phyloP scores from a whole-genome alignment of 345 rosid genomes.

The rapeseed (Brassica napus) region DNA sequence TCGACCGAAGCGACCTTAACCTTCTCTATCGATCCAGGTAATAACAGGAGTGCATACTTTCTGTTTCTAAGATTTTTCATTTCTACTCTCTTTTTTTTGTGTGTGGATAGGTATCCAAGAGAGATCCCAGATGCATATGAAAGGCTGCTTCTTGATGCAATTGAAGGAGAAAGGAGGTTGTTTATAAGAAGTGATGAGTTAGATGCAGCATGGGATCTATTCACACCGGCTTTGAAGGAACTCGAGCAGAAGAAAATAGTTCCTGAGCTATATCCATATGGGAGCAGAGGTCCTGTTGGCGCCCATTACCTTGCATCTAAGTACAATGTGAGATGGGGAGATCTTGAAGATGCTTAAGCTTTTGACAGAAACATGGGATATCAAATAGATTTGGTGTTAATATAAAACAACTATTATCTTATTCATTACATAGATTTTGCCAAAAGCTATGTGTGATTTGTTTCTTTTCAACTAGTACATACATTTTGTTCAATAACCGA shows the following conservation, averaged over 20 bases:
- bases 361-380: conserved; percentile 9
- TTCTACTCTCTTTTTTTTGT: neutral
- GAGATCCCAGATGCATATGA: conserved; percentile 94
- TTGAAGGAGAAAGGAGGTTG: conserved; percentile 79
- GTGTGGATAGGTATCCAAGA: conserved; percentile 54
- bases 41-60: neutral
- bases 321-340: conserved; percentile 92
- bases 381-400: conserved; percentile 7
- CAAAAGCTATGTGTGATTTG: neutral
- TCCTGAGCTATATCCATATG: conserved; percentile 86
- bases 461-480: neutral
- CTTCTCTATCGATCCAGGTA: conserved; percentile 74
- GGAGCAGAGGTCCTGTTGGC: conserved; percentile 91
- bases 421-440: neutral
- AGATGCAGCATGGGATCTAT: conserved; percentile 80
- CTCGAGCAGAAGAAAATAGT: conserved; percentile 64
- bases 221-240: conserved; percentile 73
- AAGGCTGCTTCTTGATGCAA: conserved; percentile 81
- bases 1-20: conserved; percentile 86
- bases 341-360: conserved; percentile 54
- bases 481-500: neutral
- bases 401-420: conserved; percentile 1
- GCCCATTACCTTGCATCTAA: conserved; percentile 93
- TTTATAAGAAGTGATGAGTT: conserved; percentile 93
- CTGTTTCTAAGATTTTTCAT: neutral